Evolutionary conservation across 2,329 filamentous ascomycete genomes (phyloP).

Genomic region (Fusarium pininemorale): DNA sequence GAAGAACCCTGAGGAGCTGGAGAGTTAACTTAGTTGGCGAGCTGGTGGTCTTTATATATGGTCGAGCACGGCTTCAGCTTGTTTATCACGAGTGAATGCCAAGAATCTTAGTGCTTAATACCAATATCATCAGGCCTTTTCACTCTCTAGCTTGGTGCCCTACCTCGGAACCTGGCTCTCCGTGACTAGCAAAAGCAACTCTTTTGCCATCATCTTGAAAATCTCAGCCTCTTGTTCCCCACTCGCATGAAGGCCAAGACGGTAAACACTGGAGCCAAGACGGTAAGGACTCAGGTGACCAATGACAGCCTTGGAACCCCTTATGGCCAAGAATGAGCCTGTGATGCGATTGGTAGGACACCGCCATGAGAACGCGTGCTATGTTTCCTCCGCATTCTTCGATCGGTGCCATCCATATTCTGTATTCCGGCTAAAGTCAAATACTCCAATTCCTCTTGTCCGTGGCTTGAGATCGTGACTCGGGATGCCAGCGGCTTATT

Average conservation of each 20-base stretch:
- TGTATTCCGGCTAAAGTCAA: not conserved
- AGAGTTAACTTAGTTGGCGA: not conserved
- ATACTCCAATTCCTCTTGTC: not conserved
- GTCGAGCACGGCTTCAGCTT: not conserved
- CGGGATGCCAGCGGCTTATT: not conserved
- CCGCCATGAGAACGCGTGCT: not conserved
- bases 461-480: not conserved
- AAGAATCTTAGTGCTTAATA: not conserved
- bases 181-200: not conserved
- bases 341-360: not conserved
- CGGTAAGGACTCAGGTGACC: not conserved
- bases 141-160: not conserved
- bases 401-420: not conserved
- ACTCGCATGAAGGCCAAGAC: not conserved
- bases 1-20: not conserved
- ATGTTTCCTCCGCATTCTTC: not conserved
- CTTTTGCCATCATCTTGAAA: not conserved
- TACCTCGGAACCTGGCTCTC: not conserved
- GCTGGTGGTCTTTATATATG: not conserved
- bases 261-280: constrained; percentile 4
- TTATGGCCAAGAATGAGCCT: not conserved
- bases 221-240: not conserved
- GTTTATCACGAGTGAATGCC: not conserved
- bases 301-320: no score
- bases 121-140: not conserved